These are phyloP conservation scores for Wickerhamomyces mucosus DNA, from an alignment of 805 yeast species.

Conservation along the genomic window DNA sequence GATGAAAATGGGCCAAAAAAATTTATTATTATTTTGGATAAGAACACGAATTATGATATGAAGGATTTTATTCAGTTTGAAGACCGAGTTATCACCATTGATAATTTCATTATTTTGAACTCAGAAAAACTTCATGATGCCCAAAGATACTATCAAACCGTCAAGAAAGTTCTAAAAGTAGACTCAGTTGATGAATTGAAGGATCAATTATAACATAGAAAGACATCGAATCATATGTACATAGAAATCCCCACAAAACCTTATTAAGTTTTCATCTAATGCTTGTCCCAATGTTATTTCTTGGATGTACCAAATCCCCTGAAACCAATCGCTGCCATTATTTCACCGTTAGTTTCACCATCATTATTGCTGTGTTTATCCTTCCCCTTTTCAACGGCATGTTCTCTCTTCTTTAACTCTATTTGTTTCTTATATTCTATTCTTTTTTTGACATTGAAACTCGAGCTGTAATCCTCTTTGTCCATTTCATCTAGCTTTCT, in stretches of 20 bases:
- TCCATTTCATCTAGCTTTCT: conserved; percentile 19
- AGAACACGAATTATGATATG: conserved; percentile 38
- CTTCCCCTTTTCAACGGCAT: conserved; percentile 7
- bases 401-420: conserved; percentile 10
- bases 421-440: conserved; percentile 27
- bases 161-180: conserved; percentile 35
- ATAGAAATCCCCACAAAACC: conserved; percentile 1
- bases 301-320: conserved; percentile 43
- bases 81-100: conserved; percentile 49
- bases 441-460: conserved; percentile 29
- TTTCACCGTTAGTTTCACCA: no score
- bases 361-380: no score
- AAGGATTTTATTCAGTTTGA: conserved; percentile 67
- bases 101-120: conserved; percentile 29
- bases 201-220: background rate
- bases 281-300: no score
- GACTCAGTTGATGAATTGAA: conserved; percentile 5
- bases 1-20: conserved; percentile 18
- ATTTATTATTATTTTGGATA: conserved; percentile 28
- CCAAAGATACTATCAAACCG: conserved; percentile 57
- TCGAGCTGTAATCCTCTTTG: conserved; percentile 8
- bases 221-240: conserved; percentile 3
- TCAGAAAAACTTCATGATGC: conserved; percentile 31
- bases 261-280: no score
- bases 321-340: conserved; percentile 49